Base-by-base conservation (phyloP, 129 eudicot species). In the Glebionis coronaria region DNA sequence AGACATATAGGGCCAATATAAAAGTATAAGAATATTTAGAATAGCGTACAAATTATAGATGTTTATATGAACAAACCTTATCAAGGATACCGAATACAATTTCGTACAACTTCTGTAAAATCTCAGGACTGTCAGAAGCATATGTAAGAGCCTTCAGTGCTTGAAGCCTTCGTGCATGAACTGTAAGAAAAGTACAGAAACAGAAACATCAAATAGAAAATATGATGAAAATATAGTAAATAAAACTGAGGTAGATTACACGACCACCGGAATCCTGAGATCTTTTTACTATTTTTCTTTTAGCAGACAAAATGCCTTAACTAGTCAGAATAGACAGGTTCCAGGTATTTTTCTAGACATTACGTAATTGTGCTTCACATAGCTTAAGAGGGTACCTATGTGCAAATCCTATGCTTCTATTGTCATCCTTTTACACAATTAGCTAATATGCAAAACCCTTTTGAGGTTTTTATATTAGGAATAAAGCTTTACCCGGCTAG, bases 61-160 rank as follows among this genome's bases (percentile, higher is more conserved):
- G 35, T 40, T 68, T 29, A 70, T 14, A 66, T 12, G 27, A 70
- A 63, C 83, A 67, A 74, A 93, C 98, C 98, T 93, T 86, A 68
- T 93, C 98, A 76, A 93, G 88, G 64, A 93, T 82, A 73, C 90
- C 85, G 44, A 93, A 93, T 50, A 93, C 97, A 69, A 93, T 78
- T 77, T 93, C 97, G 23, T 93, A 93, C 77, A 93, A 71, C 56
- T 80, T 88, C 67, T 79, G 71, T 71, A 86, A 79, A 64, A 93
- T 88, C 73, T 93, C 98, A 9, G 95, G 82, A 81, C 61, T 86
- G 74, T 81, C 79, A 19, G 81, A 70, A 53, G 81, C 81, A 62
- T 76, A 76, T 44, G 81, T 76, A 55, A 76, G 81, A 69, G 81
- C 81, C 76, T 76, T 76, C 46, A 76, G 76, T 44, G 81, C 81